Evolutionary conservation across 352 stramenopile species (phyloP).

Genomic region (Globisporangium camurandrum): DNA sequence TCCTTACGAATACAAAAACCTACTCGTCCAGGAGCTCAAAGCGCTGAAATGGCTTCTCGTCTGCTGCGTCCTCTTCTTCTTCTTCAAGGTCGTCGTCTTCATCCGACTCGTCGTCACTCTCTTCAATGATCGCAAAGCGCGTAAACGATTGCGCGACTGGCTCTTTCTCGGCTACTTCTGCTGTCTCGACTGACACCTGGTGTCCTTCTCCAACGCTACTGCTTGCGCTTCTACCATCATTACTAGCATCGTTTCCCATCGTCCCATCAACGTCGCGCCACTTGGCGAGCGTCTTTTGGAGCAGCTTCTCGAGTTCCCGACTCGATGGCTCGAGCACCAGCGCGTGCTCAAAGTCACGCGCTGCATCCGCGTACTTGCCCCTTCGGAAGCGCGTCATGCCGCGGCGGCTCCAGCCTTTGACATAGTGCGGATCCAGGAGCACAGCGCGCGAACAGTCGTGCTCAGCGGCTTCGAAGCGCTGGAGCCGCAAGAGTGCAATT

Average conservation of each 20-base stretch:
- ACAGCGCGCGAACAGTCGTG: constrained; percentile 79
- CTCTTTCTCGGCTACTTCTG: not conserved
- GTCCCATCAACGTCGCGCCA: constrained; percentile 56
- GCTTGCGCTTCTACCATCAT: not conserved
- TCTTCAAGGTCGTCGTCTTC: constrained; percentile 10
- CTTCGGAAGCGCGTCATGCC: constrained; percentile 84
- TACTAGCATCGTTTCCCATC: constrained; percentile 8
- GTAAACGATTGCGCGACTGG: constrained; percentile 20
- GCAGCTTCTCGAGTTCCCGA: constrained; percentile 69
- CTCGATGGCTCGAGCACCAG: constrained; percentile 57
- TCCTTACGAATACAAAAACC: too few species aligned
- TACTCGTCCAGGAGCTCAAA: constrained; percentile 57
- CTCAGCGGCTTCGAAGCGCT: constrained; percentile 83
- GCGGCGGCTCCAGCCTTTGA: constrained; percentile 81
- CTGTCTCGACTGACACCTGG: not conserved
- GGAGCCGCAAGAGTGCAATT: constrained; percentile 66
- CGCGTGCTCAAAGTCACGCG: constrained; percentile 75
- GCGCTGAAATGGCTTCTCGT: constrained; percentile 23
- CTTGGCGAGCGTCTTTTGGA: constrained; percentile 68
- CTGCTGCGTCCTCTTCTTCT: constrained; percentile 5
- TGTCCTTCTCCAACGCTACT: not conserved
- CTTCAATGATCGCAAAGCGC: constrained; percentile 67
- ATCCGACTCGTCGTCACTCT: constrained; percentile 20
- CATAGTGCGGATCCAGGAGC: constrained; percentile 71
- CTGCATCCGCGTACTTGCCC: constrained; percentile 80